Evolutionary conservation across 371 early-diverging fungal species (phyloP).

Genomic region (Mortierella sp.): DNA sequence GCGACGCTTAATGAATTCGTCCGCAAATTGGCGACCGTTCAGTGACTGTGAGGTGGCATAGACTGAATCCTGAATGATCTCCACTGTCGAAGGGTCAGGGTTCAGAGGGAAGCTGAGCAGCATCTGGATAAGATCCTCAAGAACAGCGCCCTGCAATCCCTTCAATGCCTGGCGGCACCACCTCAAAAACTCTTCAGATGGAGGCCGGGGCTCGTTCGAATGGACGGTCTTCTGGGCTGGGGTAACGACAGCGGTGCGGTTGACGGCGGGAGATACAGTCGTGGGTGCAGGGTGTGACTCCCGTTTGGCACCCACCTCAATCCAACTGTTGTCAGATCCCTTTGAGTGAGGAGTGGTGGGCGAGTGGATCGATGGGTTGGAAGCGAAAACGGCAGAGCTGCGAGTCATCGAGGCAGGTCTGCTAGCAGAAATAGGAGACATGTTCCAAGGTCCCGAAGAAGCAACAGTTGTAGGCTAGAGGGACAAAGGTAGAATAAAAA

Average conservation of each 20-base stretch:
- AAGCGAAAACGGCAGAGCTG: slow-evolving; percentile 33
- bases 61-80: slow-evolving; percentile 86
- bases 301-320: slow-evolving; percentile 48
- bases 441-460: slow-evolving; percentile 37
- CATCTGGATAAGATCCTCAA: slow-evolving; percentile 84
- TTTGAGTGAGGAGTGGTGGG: slow-evolving; percentile 19
- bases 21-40: slow-evolving; percentile 84
- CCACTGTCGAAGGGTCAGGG: slow-evolving; percentile 72
- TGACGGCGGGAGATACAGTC: slow-evolving; percentile 34
- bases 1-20: slow-evolving; percentile 84
- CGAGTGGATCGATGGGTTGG: slow-evolving; percentile 36
- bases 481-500: neutral
- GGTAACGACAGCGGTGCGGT: slow-evolving; percentile 23
- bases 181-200: slow-evolving; percentile 81
- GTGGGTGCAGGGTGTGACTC: slow-evolving; percentile 8
- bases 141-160: slow-evolving; percentile 75
- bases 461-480: slow-evolving; percentile 19
- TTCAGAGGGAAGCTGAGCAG: slow-evolving; percentile 83
- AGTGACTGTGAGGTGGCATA: slow-evolving; percentile 82
- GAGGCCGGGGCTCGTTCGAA: slow-evolving; percentile 60
- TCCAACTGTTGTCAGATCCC: slow-evolving; percentile 45
- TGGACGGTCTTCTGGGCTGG: slow-evolving; percentile 30
- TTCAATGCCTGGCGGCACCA: slow-evolving; percentile 82
- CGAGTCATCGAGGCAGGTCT: slow-evolving; percentile 19
- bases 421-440: slow-evolving; percentile 11